Conservation (phyloP, 2,329 filamentous ascomycete genomes). For the Aspergillus sp. region DNA sequence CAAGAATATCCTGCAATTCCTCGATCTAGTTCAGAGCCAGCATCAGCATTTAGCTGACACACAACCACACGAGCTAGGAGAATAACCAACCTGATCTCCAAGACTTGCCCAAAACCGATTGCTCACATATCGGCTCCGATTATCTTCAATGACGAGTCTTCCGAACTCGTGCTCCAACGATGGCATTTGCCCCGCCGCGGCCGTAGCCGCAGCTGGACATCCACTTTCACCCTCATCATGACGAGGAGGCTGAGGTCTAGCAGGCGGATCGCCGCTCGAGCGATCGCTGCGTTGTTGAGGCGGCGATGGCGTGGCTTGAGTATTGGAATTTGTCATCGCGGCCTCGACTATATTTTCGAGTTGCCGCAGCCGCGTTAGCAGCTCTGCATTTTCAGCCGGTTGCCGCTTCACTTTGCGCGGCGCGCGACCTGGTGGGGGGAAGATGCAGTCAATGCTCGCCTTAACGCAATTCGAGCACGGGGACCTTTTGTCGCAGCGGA, state of each 20-base stretch:
- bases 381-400: slow-evolving; percentile 52
- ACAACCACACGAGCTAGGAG: background rate
- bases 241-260: background rate
- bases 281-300: slow-evolving; percentile 11
- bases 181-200: slow-evolving; percentile 13
- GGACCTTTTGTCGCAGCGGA: slow-evolving; percentile 49
- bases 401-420: slow-evolving; percentile 59
- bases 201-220: slow-evolving; percentile 12
- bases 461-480: slow-evolving; percentile 51
- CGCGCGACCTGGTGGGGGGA: slow-evolving; percentile 60
- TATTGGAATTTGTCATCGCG: slow-evolving; percentile 16
- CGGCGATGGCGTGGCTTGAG: slow-evolving; percentile 6
- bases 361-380: slow-evolving; percentile 57
- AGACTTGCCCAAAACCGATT: slow-evolving; percentile 62
- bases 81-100: slow-evolving; percentile 54
- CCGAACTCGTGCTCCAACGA: slow-evolving; percentile 52
- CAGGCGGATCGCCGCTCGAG: background rate
- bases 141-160: slow-evolving; percentile 59
- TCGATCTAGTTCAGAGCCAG: slow-evolving; percentile 48
- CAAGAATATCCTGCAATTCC: slow-evolving; percentile 61
- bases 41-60: background rate
- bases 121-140: slow-evolving; percentile 61
- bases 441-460: slow-evolving; percentile 60
- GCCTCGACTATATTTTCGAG: slow-evolving; percentile 61
- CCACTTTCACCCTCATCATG: background rate